A percentile compares a stretch with the other conserved stretches of the same genome.
These are phyloP conservation scores for Candida neerlandica DNA, from an alignment of 1,139 yeast species.

Conservation along the genomic window DNA sequence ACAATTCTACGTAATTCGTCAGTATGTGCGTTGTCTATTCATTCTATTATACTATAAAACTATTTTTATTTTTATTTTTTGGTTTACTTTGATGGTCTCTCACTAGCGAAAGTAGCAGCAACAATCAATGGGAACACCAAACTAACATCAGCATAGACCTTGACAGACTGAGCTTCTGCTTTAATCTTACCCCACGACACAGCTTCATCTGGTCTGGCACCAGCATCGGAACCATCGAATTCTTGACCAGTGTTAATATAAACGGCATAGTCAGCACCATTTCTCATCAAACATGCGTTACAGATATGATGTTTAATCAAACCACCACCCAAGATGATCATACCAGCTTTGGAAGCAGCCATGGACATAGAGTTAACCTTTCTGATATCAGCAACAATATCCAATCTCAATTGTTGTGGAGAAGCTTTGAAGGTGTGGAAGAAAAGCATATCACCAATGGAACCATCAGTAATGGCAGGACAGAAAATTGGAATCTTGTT, in stretches of 20 bases:
- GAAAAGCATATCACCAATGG: constrained; percentile 97
- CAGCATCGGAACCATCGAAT: constrained; percentile 98
- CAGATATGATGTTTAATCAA: constrained; percentile 94
- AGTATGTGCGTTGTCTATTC: not conserved
- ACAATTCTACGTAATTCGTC: not conserved
- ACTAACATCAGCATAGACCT: constrained; percentile 96
- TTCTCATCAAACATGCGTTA: constrained; percentile 97
- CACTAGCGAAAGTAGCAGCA: constrained; percentile 90
- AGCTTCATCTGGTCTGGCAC: constrained; percentile 99
- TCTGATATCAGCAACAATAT: constrained; percentile 92
- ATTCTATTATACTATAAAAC: not conserved
- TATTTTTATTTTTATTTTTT: not conserved
- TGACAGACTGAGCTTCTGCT: constrained; percentile 87
- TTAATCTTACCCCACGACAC: constrained; percentile 98
- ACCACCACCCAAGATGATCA: constrained; percentile 97
- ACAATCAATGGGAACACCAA: constrained; percentile 93
- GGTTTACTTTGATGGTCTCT: constrained; percentile 24
- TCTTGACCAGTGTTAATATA: constrained; percentile 98
- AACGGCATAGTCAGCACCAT: constrained; percentile 98
- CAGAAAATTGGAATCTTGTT: constrained; percentile 94
- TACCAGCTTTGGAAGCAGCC: constrained; percentile 95
- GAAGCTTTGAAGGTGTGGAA: constrained; percentile 96
- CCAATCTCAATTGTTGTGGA: constrained; percentile 85
- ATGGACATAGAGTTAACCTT: constrained; percentile 88
- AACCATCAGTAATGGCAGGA: constrained; percentile 97